Conservation (phyloP, 768 basidiomycete genomes). For the Lactarius quietus region DNA sequence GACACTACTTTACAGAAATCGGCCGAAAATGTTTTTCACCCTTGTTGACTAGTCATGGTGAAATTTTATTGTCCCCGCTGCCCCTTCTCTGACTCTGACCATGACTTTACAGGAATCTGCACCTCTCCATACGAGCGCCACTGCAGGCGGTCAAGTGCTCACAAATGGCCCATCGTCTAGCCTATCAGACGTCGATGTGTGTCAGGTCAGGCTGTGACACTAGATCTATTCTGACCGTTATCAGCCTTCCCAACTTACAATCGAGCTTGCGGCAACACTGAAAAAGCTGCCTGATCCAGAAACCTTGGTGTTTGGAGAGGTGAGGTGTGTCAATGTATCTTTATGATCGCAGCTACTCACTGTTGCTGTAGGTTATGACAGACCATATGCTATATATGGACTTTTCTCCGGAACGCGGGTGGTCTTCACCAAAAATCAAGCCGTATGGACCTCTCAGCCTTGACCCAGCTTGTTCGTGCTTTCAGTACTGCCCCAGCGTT, state of each 20-base stretch:
- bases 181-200: conserved; percentile 23
- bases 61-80: neutral
- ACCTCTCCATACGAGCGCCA: conserved; percentile 21
- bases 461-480: conserved; percentile 51
- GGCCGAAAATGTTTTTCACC: neutral
- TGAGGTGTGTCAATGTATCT: conserved; percentile 29
- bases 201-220: neutral
- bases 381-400: conserved; percentile 76
- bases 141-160: conserved; percentile 14
- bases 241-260: conserved; percentile 54
- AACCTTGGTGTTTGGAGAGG: conserved; percentile 55
- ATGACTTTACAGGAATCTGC: conserved; percentile 12
- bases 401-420: conserved; percentile 62
- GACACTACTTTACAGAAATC: neutral
- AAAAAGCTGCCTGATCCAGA: conserved; percentile 51
- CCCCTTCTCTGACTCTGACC: neutral
- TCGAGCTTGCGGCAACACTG: conserved; percentile 44
- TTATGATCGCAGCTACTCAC: neutral
- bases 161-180: conserved; percentile 19
- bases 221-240: neutral
- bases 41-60: neutral
- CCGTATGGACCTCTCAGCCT: conserved; percentile 60
- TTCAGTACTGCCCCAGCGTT: conserved; percentile 58
- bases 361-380: conserved; percentile 46
- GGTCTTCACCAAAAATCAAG: conserved; percentile 70